phyloP scores from a whole-genome alignment of 352 stramenopile genomes.

The Phytophthora vignae region DNA sequence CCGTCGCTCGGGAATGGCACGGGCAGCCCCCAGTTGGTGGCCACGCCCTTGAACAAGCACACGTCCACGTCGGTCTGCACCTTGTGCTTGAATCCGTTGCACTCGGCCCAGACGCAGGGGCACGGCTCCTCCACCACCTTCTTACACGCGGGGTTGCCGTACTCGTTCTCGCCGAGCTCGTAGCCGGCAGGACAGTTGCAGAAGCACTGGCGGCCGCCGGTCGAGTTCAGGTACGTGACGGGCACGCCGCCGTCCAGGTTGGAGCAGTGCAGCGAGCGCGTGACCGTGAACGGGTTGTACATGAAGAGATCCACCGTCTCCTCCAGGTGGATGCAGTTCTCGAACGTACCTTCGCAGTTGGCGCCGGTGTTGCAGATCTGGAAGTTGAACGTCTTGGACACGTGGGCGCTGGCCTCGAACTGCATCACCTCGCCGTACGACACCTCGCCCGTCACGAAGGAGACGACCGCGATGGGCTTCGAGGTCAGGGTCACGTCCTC shows the following conservation, averaged over 20 bases:
- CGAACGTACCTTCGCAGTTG: slow-evolving; percentile 26
- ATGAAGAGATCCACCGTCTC: slow-evolving; percentile 59
- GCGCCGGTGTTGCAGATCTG: slow-evolving; percentile 32
- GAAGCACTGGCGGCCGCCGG: slow-evolving; percentile 56
- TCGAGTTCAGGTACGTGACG: slow-evolving; percentile 51
- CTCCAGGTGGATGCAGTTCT: slow-evolving; percentile 46
- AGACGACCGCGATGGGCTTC: slow-evolving; percentile 48
- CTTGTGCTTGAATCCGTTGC: slow-evolving; percentile 36
- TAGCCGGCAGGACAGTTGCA: slow-evolving; percentile 60
- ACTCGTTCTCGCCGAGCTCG: slow-evolving; percentile 29
- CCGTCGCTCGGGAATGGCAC: slow-evolving; percentile 68
- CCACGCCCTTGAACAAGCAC: slow-evolving; percentile 50
- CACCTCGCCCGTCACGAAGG: slow-evolving; percentile 47
- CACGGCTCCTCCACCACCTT: slow-evolving; percentile 39
- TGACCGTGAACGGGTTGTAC: slow-evolving; percentile 69
- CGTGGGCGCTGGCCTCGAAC: slow-evolving; percentile 35
- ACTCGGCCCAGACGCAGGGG: slow-evolving; percentile 57
- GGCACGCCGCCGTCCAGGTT: slow-evolving; percentile 50
- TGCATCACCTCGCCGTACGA: slow-evolving; percentile 44
- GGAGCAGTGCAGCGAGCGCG: slow-evolving; percentile 46
- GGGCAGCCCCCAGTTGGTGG: slow-evolving; percentile 43
- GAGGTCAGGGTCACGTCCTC: slow-evolving; percentile 7
- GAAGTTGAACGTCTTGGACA: slow-evolving; percentile 56
- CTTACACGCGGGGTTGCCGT: slow-evolving; percentile 33
- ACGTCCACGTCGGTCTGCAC: slow-evolving; percentile 31